These are phyloP conservation scores for Umbelopsis vinacea DNA, from an alignment of 192 early-diverging fungal genomes.

Conservation along the genomic window DNA sequence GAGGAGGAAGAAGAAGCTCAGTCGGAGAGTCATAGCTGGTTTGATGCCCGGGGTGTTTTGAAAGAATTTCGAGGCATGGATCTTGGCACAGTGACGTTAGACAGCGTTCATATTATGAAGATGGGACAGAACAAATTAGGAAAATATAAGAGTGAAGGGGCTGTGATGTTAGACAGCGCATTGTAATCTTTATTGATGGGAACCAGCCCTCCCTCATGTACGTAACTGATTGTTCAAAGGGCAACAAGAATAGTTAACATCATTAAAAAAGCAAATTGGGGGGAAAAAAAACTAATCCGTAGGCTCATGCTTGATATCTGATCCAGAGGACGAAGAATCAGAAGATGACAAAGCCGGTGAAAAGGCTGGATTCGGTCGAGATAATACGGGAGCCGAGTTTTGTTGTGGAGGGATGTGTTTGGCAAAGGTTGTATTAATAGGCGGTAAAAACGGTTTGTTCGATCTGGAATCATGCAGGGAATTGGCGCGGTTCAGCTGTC, in stretches of 20 bases:
- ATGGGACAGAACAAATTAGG: constrained; percentile 24
- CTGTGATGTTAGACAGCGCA: constrained; percentile 16
- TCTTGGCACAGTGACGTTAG: constrained; percentile 28
- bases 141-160: constrained; percentile 34
- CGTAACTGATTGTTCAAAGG: too few relatives aligned
- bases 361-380: constrained; percentile 6
- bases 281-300: not conserved
- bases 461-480: constrained; percentile 37
- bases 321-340: constrained; percentile 13
- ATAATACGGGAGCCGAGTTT: constrained; percentile 13
- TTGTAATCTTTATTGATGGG: not conserved
- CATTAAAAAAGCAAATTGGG: not conserved
- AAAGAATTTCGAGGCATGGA: constrained; percentile 28
- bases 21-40: constrained; percentile 17
- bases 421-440: constrained; percentile 36
- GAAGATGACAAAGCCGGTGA: constrained; percentile 4
- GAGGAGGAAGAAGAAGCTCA: not conserved
- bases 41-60: constrained; percentile 34
- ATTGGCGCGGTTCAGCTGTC: constrained; percentile 8
- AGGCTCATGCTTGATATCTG: constrained; percentile 11
- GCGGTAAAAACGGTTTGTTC: constrained; percentile 37
- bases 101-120: constrained; percentile 39
- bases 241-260: not conserved
- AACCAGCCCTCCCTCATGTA: constrained; percentile 7
- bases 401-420: constrained; percentile 14